Evolutionary conservation across 1,284 basidiomycete genomes (phyloP), one percentile per base, ranked within the genome.

Genomic region (Melampsora americana): DNA sequence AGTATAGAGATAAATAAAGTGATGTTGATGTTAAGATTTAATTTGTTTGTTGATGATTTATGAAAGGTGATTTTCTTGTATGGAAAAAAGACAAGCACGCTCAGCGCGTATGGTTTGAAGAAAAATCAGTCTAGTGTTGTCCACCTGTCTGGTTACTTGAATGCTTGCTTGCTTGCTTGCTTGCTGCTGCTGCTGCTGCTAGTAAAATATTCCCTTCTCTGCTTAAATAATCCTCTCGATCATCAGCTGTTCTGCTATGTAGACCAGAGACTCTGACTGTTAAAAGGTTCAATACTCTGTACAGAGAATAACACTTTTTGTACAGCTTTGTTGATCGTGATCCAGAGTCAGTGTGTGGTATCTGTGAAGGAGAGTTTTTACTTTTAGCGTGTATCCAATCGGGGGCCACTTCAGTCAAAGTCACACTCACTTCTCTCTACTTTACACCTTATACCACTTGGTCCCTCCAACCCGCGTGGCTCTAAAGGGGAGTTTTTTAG

Each of bases 401-500:
- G 35, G 35, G 35, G 35, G 35, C 35, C 35, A 35, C 35, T 35
- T 35, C 35, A 35, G 35, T 35, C 35, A 35, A 3, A 35, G 35
- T 35, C 35, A 35, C 35, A 35, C 35, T 35, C 35, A 35, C 35
- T 35, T 35, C 35, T 4, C 35, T 35, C 35, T 35, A 35, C 35
- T 35, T 35, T 35, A 35, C 35, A 35, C 35, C 35, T 35, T 35
- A 35, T 35, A 35, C 5, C 35, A 53, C 16, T 53, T 20, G 50
- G 50, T 53, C 50, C 50, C 50, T 53, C 50, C 50, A 53, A 20
- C 50, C 50, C 50, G 50, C 50, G 50, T 53, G 50, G 50, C 50
- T 53, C 50, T 53, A 53, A 26, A 53, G 50, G 50, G 50, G 50
- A 53, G 50, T 53, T 53, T 53, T 53, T 53, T 53, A 53, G 50